A percentile compares a stretch with the other conserved stretches of the same genome.
These are phyloP conservation scores for Musa itinerans DNA, from an alignment of 176 grass and related monocot species.

Conservation along the genomic window DNA sequence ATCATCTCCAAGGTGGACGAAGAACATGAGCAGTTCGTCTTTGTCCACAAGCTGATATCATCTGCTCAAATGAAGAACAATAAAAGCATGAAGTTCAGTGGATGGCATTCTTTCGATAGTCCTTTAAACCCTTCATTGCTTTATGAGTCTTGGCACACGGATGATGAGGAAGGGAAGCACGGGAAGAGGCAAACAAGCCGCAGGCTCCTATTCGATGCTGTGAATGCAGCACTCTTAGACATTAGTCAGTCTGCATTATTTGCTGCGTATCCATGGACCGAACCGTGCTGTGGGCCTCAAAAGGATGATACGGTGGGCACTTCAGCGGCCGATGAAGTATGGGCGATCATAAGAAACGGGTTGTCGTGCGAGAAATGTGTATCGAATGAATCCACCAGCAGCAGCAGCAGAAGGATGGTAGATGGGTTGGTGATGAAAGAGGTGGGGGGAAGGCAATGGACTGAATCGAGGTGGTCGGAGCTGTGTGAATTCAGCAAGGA, in stretches of 20 bases:
- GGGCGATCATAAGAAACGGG: conserved; percentile 61
- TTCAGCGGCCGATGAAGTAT: conserved; percentile 45
- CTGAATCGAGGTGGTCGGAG: conserved; percentile 32
- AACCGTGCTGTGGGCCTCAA: background rate
- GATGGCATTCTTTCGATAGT: conserved; percentile 37
- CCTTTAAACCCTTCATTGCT: conserved; percentile 51
- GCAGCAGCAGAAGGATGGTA: conserved; percentile 39
- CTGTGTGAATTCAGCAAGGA: conserved; percentile 40
- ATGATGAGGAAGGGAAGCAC: conserved; percentile 26
- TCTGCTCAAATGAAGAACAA: conserved; percentile 37
- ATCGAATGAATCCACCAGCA: conserved; percentile 6
- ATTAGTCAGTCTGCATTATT: conserved; percentile 31
- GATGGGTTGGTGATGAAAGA: conserved; percentile 69
- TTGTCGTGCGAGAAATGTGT: conserved; percentile 50
- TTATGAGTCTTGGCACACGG: conserved; percentile 25
- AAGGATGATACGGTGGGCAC: conserved; percentile 21
- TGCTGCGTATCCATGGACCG: conserved; percentile 44
- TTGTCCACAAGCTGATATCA: conserved; percentile 56
- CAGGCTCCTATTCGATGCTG: conserved; percentile 59
- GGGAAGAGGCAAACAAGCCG: conserved; percentile 33
- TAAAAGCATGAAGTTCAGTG: background rate
- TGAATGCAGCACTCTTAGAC: conserved; percentile 60
- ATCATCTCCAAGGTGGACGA: conserved; percentile 89
- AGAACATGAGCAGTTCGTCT: conserved; percentile 53
- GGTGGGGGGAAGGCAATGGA: conserved; percentile 23